Base-by-base conservation (phyloP, 2,329 filamentous ascomycete species). In the Parafenestella ontariensis region DNA sequence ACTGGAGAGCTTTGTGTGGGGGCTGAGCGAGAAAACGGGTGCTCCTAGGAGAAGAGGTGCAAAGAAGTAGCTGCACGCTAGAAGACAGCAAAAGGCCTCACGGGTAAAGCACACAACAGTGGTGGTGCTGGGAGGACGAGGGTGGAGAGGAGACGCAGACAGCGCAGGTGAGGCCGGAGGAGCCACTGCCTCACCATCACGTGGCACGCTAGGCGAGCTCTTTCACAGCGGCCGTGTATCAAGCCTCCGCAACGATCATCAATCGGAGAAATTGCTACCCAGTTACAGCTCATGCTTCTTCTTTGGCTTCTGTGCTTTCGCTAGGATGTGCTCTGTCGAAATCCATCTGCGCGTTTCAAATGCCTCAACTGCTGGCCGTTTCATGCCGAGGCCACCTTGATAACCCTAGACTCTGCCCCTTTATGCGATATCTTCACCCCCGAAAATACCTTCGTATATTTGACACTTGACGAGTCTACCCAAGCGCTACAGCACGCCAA, bases 21-120 rank as follows among this genome's bases (percentile, higher is more conserved):
- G 46, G 55, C 59, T 51, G 39, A 53, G 43, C 47, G 50, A 23
- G 24, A 46, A 54, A 52, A 36, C 15, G 64, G 54, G 59, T 63
- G 60, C 61, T 65, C 46, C 46, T 40, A 46, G 47, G 51, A 46
- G 41, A 56, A 46, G 18, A 46, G 53, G 52, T 56, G 57, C 56
- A 57, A 51, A 56, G 45, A 66, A 62, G 66, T 60, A 60, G 65
- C 66, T 72, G 71, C 68, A 73, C 66, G 60, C 59, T 56, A 65
- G 26, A 54, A 50, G 54, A 65, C 61, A 69, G 68, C 66, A 69
- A 62, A 61, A 20, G 54, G 68, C 58, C 66, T 58, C 61, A 56
- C 46, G 29, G 29, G 59, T 52, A 63, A 63, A 56, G 60, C 72
- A 69, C 71, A 59, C 65, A 52, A 56, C 47, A 45, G 51, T 48